Evolutionary conservation across 2,329 filamentous ascomycete species (phyloP).

Genomic region (Huntiella abstrusa): DNA sequence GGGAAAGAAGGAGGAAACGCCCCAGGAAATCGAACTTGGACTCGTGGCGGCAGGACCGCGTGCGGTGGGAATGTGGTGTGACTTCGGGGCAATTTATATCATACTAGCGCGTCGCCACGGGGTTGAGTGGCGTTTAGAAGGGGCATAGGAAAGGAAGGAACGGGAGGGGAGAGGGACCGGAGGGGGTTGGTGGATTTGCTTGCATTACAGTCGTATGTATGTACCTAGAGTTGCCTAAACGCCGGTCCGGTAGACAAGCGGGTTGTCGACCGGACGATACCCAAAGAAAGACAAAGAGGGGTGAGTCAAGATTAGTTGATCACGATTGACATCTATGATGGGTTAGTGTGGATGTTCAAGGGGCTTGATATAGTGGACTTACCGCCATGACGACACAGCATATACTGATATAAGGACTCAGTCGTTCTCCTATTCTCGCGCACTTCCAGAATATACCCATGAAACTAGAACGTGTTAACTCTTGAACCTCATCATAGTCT

Average conservation of each 20-base stretch:
- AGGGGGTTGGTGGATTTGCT: not conserved
- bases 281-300: not conserved
- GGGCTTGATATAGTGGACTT: constrained; percentile 16
- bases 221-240: not conserved
- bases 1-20: constrained; percentile 6
- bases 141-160: not conserved
- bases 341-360: not conserved
- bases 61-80: not conserved
- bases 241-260: no score
- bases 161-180: no score
- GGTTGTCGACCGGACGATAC: no score
- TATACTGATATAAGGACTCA: constrained; percentile 90
- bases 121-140: not conserved
- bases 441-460: constrained; percentile 92
- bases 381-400: constrained; percentile 93
- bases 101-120: no score
- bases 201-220: not conserved
- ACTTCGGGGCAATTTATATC: no score
- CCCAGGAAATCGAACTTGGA: constrained; percentile 7
- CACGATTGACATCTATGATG: constrained; percentile 19
- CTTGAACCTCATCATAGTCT: constrained; percentile 1
- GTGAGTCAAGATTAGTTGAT: constrained; percentile 17
- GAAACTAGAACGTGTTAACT: constrained; percentile 27
- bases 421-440: constrained; percentile 73
- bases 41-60: constrained; percentile 4